Evolutionary conservation across 2,329 filamentous ascomycete species (phyloP).

Genomic region (Gaeumannomyces sp.): DNA sequence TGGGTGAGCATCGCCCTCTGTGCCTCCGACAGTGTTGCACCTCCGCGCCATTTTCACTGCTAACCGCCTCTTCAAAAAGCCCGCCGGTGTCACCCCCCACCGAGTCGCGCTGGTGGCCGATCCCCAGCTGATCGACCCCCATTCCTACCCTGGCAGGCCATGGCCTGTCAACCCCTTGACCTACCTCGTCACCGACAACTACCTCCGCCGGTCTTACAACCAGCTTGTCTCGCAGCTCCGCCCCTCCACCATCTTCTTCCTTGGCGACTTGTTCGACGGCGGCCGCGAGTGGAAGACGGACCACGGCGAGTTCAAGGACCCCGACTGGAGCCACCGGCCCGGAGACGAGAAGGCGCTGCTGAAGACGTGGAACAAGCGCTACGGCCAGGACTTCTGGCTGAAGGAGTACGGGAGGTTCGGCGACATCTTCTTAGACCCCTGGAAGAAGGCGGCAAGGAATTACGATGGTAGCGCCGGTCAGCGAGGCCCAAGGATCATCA

Average conservation of each 20-base stretch:
- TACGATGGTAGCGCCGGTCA: constrained; percentile 46
- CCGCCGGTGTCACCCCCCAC: constrained; percentile 70
- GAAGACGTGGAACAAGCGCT: constrained; percentile 65
- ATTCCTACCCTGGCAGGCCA: constrained; percentile 83
- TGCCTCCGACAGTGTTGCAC: background rate
- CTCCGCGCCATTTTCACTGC: constrained; percentile 12
- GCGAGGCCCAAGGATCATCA: constrained; percentile 69
- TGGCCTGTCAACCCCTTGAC: constrained; percentile 52
- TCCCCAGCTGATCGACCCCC: constrained; percentile 85
- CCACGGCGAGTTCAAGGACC: constrained; percentile 52
- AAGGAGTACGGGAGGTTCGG: constrained; percentile 80
- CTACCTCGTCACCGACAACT: constrained; percentile 72
- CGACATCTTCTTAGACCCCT: constrained; percentile 73
- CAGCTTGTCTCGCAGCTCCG: constrained; percentile 66
- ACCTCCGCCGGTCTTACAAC: constrained; percentile 77
- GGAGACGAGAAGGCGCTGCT: constrained; percentile 47
- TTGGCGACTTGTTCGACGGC: constrained; percentile 93
- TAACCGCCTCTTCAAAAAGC: constrained; percentile 44
- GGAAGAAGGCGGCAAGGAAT: constrained; percentile 47
- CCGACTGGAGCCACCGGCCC: constrained; percentile 50
- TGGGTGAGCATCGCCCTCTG: constrained; percentile 58
- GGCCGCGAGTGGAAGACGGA: constrained; percentile 88
- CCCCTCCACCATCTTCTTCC: constrained; percentile 85
- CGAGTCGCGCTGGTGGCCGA: constrained; percentile 81
- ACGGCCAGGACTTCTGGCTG: constrained; percentile 79